phyloP scores from a whole-genome alignment of 2,329 filamentous ascomycete genomes.

The Fusarium sp. region DNA sequence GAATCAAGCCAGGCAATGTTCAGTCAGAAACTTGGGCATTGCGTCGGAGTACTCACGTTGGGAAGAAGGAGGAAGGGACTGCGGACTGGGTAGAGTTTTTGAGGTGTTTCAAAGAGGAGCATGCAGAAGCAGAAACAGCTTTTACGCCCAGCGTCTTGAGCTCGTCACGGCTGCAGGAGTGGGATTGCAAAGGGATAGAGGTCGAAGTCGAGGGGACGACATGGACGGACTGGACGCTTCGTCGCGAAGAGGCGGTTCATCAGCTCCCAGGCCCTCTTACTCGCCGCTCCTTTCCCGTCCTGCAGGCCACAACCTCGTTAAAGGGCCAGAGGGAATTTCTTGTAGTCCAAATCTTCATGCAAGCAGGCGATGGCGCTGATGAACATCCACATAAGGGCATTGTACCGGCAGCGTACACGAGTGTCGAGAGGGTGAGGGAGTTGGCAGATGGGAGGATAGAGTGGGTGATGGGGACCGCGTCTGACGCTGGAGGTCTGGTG shows the following conservation, averaged over 20 bases:
- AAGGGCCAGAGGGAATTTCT: slow-evolving; percentile 61
- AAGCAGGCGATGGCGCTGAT: slow-evolving; percentile 47
- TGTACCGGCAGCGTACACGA: slow-evolving; percentile 71
- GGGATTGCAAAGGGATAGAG: slow-evolving; percentile 59
- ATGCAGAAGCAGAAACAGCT: slow-evolving; percentile 54
- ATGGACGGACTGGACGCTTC: slow-evolving; percentile 63
- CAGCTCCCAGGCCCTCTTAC: slow-evolving; percentile 69
- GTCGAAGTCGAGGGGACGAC: slow-evolving; percentile 51
- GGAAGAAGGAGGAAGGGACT: slow-evolving; percentile 62
- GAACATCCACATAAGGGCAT: slow-evolving; percentile 57
- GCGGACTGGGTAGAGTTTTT: slow-evolving; percentile 75
- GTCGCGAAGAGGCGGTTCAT: slow-evolving; percentile 75
- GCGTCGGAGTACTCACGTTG: slow-evolving; percentile 71
- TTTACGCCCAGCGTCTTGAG: slow-evolving; percentile 55
- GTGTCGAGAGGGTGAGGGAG: slow-evolving; percentile 71
- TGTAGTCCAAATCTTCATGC: slow-evolving; percentile 68
- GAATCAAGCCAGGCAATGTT: slow-evolving; percentile 33
- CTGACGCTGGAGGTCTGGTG: slow-evolving; percentile 75
- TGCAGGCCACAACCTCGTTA: slow-evolving; percentile 68
- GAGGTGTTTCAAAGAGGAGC: slow-evolving; percentile 65
- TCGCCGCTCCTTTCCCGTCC: slow-evolving; percentile 74
- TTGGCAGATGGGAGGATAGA: slow-evolving; percentile 62
- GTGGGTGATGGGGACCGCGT: slow-evolving; percentile 84
- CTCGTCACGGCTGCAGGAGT: slow-evolving; percentile 54
- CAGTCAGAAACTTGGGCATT: slow-evolving; percentile 71